Evolutionary conservation across 768 basidiomycete genomes (phyloP), one percentile per base, ranked within the genome.

Genomic region (Holtermanniella nyarrowii): DNA sequence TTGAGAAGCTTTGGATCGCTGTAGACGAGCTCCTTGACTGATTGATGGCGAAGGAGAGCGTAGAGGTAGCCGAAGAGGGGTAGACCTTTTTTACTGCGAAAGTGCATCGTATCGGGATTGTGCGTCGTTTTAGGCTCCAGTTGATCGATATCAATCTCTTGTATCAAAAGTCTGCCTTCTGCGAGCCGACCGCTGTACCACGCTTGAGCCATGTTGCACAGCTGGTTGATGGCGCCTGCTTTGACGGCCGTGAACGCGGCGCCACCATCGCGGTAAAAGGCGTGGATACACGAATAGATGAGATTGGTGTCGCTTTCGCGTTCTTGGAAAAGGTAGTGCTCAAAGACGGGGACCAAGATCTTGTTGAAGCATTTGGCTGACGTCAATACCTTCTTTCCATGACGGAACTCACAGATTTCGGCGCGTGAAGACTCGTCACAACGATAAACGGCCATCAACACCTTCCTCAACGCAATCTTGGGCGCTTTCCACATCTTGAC

Each of bases 81-180:
- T 83, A 90, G 86, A 74, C 93, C 95, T 7, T 91, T 84, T 69
- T 96, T 96, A 16, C 86, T 88, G 71, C 86, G 85, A 80, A 95
- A 95, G 0, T 86, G 84, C 52, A 82, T 80, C 37, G 82, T 80
- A 44, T 95, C 91, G 39, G 88, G 83, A 54, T 91, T 86, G 48
- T 95, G 69, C 18, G 60, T 44, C 66, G 61, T 64, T n/a, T 58
- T 50, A 7, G 44, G n/a, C n/a, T 42, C 41, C 5, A 31, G 11
- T n/a, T 25, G 22, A 25, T 59, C 56, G n/a, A 59, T 80, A 79
- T 69, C 84, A 14, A 37, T 16, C 58, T 54, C 45, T 51, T 83
- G 81, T 4, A 74, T 72, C 7, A 55, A 20, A n/a, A 64, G 50
- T 2, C 54, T 50, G 20, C 49, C 46, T 11, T 44, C 40, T 1